Conservation (phyloP, 805 yeast genomes). For the Ogataea haglerorum region DNA sequence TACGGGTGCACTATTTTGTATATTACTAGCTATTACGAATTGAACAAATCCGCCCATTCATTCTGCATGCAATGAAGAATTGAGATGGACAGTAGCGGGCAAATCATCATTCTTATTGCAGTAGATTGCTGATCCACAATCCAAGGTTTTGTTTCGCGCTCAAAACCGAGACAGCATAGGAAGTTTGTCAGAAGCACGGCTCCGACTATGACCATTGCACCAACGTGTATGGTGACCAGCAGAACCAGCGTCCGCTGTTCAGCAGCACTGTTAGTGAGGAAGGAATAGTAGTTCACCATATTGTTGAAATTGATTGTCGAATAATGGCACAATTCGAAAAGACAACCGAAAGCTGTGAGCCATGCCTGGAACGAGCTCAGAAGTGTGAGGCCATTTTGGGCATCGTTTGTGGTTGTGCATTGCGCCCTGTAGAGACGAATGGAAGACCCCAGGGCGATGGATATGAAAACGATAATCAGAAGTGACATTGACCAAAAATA, state of each 20-base stretch:
- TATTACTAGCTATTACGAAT: slow-evolving; percentile 1
- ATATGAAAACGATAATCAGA: slow-evolving; percentile 3
- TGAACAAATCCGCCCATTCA: slow-evolving; percentile 13
- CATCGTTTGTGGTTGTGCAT: slow-evolving; percentile 1
- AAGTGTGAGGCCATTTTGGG: slow-evolving; percentile 9
- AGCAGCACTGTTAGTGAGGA: neutral
- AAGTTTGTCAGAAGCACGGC: slow-evolving; percentile 17
- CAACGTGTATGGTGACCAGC: slow-evolving; percentile 15
- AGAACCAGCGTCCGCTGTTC: neutral
- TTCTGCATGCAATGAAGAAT: slow-evolving; percentile 13
- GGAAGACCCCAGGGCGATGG: slow-evolving; percentile 8
- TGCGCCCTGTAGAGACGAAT: slow-evolving; percentile 5
- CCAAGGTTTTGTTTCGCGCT: slow-evolving; percentile 14
- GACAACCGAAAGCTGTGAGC: slow-evolving; percentile 22
- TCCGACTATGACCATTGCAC: slow-evolving; percentile 15
- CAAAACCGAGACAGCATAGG: slow-evolving; percentile 14
- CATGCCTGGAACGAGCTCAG: slow-evolving; percentile 17
- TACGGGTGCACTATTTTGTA: slow-evolving; percentile 2
- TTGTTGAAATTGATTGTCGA: slow-evolving; percentile 20
- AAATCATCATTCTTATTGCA: slow-evolving; percentile 7
- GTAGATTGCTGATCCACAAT: slow-evolving; percentile 10
- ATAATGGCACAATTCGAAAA: slow-evolving; percentile 23
- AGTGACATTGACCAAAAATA: slow-evolving; percentile 13
- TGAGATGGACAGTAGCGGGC: slow-evolving; percentile 19
- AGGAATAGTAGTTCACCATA: slow-evolving; percentile 15